Evolutionary conservation across 805 yeast genomes (phyloP).

Genomic region (Ogataea methylovora): DNA sequence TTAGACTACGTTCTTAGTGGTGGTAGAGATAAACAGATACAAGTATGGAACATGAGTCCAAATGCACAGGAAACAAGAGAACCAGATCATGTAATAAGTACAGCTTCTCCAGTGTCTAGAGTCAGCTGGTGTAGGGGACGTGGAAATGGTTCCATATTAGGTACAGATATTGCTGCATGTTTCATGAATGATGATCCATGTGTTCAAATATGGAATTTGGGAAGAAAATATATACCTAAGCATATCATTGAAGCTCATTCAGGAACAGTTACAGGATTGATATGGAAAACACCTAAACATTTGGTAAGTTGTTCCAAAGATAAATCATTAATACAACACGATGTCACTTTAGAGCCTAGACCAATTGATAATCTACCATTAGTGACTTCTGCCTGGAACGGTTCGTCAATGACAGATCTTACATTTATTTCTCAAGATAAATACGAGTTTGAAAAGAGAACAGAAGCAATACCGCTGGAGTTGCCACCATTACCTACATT

Average conservation of each 20-base stretch:
- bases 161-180: slow-evolving; percentile 67
- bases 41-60: slow-evolving; percentile 60
- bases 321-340: slow-evolving; percentile 38
- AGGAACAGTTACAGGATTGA: slow-evolving; percentile 47
- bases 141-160: slow-evolving; percentile 32
- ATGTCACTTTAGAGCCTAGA: slow-evolving; percentile 33
- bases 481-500: slow-evolving; percentile 1
- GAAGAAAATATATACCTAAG: slow-evolving; percentile 66
- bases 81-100: slow-evolving; percentile 67
- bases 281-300: slow-evolving; percentile 39
- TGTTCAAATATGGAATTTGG: slow-evolving; percentile 61
- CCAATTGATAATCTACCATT: slow-evolving; percentile 44
- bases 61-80: slow-evolving; percentile 27
- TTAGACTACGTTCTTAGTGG: slow-evolving; percentile 80
- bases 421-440: slow-evolving; percentile 45
- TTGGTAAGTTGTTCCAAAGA: slow-evolving; percentile 49
- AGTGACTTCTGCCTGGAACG: slow-evolving; percentile 52
- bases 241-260: slow-evolving; percentile 42
- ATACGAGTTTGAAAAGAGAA: slow-evolving; percentile 28
- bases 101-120: slow-evolving; percentile 74
- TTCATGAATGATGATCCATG: slow-evolving; percentile 67
- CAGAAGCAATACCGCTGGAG: slow-evolving; percentile 4
- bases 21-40: slow-evolving; percentile 81
- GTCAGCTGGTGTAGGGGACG: slow-evolving; percentile 59
- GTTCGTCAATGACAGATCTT: slow-evolving; percentile 35